phyloP scores from a whole-genome alignment of 2,329 filamentous ascomycete species.

The Aspergillus flavus region DNA sequence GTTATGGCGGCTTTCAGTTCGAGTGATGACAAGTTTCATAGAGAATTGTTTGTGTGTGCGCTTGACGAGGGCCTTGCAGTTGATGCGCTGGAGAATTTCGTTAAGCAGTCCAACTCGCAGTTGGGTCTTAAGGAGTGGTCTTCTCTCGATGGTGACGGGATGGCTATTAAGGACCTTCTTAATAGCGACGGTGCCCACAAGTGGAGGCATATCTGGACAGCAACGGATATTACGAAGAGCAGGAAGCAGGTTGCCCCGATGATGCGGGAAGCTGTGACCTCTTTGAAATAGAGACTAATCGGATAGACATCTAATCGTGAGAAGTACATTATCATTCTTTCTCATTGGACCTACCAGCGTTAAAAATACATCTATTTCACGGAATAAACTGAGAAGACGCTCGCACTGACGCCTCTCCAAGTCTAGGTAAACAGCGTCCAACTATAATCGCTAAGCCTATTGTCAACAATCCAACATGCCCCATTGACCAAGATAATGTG shows the following conservation, averaged over 20 bases:
- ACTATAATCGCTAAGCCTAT: slow-evolving; percentile 7
- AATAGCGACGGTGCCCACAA: slow-evolving; percentile 21
- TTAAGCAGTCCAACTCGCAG: slow-evolving; percentile 43
- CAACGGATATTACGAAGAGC: slow-evolving; percentile 59
- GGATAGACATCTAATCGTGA: neutral
- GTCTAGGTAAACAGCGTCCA: slow-evolving; percentile 1
- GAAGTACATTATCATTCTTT: neutral
- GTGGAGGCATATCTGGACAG: slow-evolving; percentile 58
- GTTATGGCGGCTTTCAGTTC: slow-evolving; percentile 62
- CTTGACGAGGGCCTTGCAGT: slow-evolving; percentile 41
- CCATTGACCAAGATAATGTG: neutral
- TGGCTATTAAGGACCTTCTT: slow-evolving; percentile 19
- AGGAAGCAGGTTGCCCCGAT: slow-evolving; percentile 66
- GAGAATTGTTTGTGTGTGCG: slow-evolving; percentile 55
- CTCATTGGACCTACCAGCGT: neutral
- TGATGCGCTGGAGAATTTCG: slow-evolving; percentile 49
- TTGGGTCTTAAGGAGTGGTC: slow-evolving; percentile 47
- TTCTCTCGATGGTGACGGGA: slow-evolving; percentile 27
- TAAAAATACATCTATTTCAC: neutral
- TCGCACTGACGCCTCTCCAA: neutral
- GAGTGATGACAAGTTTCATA: slow-evolving; percentile 44
- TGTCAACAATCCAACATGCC: neutral
- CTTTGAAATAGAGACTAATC: slow-evolving; percentile 14
- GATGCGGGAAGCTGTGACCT: slow-evolving; percentile 51
- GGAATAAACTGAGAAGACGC: neutral